Conservation (phyloP, 805 yeast species). For the Teunomyces aglyptinius region DNA sequence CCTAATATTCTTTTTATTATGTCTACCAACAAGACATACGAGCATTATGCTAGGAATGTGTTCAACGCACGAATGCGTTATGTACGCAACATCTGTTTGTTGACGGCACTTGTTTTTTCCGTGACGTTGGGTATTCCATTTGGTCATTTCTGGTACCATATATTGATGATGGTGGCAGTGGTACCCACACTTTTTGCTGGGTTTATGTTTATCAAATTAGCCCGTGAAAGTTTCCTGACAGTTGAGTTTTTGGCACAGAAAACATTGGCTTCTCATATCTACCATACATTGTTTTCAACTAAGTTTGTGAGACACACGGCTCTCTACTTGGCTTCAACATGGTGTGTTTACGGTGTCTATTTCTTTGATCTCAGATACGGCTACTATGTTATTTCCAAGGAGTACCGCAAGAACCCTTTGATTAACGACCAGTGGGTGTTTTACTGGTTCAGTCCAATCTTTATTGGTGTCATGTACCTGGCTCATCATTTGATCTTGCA, state of each 20-base stretch:
- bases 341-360: constrained; percentile 22
- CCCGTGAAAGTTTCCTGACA: constrained; percentile 23
- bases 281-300: constrained; percentile 18
- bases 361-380: constrained; percentile 18
- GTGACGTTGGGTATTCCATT: constrained; percentile 26
- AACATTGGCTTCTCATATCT: constrained; percentile 33
- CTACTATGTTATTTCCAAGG: constrained; percentile 36
- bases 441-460: constrained; percentile 46
- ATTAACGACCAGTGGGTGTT: constrained; percentile 47
- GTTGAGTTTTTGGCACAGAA: constrained; percentile 32
- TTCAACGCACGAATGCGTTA: constrained; percentile 34
- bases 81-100: constrained; percentile 28
- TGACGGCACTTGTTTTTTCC: constrained; percentile 26
- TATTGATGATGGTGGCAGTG: constrained; percentile 20
- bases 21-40: constrained; percentile 17
- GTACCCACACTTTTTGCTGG: constrained; percentile 33
- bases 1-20: background rate
- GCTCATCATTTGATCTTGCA: constrained; percentile 52
- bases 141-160: constrained; percentile 31
- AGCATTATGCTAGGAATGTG: constrained; percentile 28
- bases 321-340: constrained; percentile 23
- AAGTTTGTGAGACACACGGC: constrained; percentile 15
- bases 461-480: constrained; percentile 46
- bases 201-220: constrained; percentile 23
- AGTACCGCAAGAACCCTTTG: constrained; percentile 36